Percentiles rank a stretch among this genome's conserved stretches.
Conservation (phyloP, 495 filamentous ascomycete species). For the Neurospora sp. region DNA sequence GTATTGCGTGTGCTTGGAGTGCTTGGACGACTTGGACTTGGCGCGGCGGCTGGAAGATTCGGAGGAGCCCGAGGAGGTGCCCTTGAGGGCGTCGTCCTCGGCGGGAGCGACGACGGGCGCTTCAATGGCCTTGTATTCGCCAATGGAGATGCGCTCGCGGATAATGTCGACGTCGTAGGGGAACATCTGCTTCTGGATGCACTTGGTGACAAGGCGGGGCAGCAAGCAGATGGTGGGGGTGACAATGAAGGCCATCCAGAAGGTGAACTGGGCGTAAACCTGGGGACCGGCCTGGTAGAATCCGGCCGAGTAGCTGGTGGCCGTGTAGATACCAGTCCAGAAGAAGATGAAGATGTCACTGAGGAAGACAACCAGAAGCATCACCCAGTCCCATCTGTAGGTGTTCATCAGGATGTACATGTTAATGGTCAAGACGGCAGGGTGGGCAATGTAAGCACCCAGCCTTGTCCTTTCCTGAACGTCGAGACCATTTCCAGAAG, state of each 20-base stretch:
- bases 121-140: constrained; percentile 20
- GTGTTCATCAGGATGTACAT: constrained; percentile 91
- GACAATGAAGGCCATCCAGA: constrained; percentile 74
- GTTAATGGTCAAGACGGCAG: constrained; percentile 79
- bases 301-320: constrained; percentile 48
- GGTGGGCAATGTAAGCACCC: constrained; percentile 71
- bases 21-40: constrained; percentile 33
- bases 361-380: constrained; percentile 65
- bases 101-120: background rate
- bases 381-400: constrained; percentile 96
- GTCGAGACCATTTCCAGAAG: constrained; percentile 56
- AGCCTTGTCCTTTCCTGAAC: constrained; percentile 70
- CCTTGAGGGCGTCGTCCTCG: constrained; percentile 16
- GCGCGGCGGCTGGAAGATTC: constrained; percentile 18
- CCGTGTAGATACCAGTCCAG: constrained; percentile 91
- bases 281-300: constrained; percentile 75
- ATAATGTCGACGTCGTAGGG: constrained; percentile 93
- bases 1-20: constrained; percentile 48
- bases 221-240: constrained; percentile 70
- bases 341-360: constrained; percentile 86
- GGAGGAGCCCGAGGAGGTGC: constrained; percentile 33
- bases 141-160: constrained; percentile 73
- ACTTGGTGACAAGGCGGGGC: constrained; percentile 76
- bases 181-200: constrained; percentile 84
- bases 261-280: constrained; percentile 69